Base-by-base conservation (phyloP, 140 eudicot genomes). In the Ambrosia hybrid region DNA sequence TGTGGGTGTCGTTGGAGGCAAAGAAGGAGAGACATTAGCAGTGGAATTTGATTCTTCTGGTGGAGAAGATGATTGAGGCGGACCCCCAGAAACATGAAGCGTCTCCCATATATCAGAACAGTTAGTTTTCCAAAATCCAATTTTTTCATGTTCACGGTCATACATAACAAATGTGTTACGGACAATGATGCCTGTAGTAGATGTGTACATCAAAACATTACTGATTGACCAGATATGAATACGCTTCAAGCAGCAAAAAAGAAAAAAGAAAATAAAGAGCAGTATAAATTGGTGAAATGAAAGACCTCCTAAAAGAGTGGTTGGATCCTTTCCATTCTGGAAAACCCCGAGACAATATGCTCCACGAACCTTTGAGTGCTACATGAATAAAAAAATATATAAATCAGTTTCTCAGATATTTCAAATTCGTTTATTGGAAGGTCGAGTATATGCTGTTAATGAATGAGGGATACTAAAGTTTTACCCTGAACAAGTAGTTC, bases 321-420 rank as follows among this genome's bases (percentile, higher is more conserved):
- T 92, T 1, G 96, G 92, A 73, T 92, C 98, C 73, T 86, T 89
- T 59, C 98, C 98, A 73, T 92, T 92, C 75, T 89, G 96, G 72
- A 92, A 92, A 57, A 92, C 72, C 57, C 98, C 98, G 17, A 92
- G 85, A 78, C 98, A 92, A 82, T 92, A 92, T 61, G 98, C 91
- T 77, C 98, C 96, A 82, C 51, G 83, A 70, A 85, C 91, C 80
- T 89, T 92, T 46, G 91, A 85, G 68, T 92, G 98, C 98, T 92
- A 75, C 30, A 76, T 57, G 53, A 73, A 49, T 9, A 9, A 49
- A 49, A 49, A 49, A 49, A 49, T 0, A 48, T 8, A 48, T 8
- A 10, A 49, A 49, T 49, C 48, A 43, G 48, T 43, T 43, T 43
- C 48, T 7, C 1, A 43, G 48, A 43, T 43, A 6, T 7, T 43